Conservation (phyloP, 2,329 filamentous ascomycete species). For the Cyphellophora attinorum region DNA sequence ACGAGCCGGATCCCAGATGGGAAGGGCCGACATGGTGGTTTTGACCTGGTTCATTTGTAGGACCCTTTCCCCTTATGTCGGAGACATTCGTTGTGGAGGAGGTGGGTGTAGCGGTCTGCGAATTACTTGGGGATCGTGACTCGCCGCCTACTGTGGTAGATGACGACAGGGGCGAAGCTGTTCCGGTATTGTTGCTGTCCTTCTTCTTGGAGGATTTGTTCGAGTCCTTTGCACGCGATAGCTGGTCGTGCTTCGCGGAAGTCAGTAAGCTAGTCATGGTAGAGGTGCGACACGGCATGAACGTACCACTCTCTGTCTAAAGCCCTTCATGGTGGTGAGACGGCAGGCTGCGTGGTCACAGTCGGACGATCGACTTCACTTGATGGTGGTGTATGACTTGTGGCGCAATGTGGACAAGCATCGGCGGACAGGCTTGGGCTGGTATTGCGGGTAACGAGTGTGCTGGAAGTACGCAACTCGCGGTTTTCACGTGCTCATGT, state of each 20-base stretch:
- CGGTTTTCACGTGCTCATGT: too few species aligned
- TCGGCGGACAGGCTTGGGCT: too few species aligned
- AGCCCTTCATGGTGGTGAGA: conserved; percentile 76
- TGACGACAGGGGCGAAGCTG: conserved; percentile 64
- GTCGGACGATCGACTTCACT: too few species aligned
- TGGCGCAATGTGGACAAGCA: too few species aligned
- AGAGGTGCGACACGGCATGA: too few species aligned
- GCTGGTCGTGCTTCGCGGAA: conserved; percentile 58
- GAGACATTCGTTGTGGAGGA: conserved; percentile 82
- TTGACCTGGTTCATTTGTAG: conserved; percentile 34
- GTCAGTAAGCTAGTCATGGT: too few species aligned
- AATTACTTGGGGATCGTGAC: conserved; percentile 48
- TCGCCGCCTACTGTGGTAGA: conserved; percentile 32
- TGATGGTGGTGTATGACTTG: too few species aligned
- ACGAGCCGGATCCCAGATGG: conserved; percentile 6
- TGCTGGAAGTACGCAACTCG: too few species aligned
- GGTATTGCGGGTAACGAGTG: too few species aligned
- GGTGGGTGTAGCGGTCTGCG: conserved; percentile 64
- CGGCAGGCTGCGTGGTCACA: too few species aligned
- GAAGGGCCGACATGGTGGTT: conserved; percentile 27
- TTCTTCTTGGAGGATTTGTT: conserved; percentile 70
- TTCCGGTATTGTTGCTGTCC: conserved; percentile 50
- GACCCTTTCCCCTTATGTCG: conserved; percentile 74
- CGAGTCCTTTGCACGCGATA: conserved; percentile 79
- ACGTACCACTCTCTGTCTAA: conserved; percentile 94